These are phyloP conservation scores for Puccinia horiana DNA, from an alignment of 1,284 basidiomycete species.

Conservation along the genomic window DNA sequence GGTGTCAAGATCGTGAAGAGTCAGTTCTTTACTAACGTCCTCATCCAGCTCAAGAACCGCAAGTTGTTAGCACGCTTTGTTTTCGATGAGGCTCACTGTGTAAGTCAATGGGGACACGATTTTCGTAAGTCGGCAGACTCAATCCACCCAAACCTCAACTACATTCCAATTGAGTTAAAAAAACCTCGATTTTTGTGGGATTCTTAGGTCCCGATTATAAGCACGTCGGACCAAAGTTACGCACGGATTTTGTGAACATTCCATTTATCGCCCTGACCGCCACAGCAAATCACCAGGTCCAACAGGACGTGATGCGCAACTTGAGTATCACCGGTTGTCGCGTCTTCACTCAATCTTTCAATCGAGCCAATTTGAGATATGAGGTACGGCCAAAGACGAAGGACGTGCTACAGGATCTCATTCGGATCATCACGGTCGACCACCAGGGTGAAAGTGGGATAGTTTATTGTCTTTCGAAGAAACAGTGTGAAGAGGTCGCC, in stretches of 20 bases:
- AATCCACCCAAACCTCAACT: background rate
- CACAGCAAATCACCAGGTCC: slow-evolving; percentile 77
- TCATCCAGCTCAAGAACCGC: slow-evolving; percentile 66
- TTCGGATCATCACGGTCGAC: slow-evolving; percentile 68
- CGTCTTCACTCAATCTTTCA: slow-evolving; percentile 80
- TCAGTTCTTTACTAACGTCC: slow-evolving; percentile 64
- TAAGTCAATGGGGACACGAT: slow-evolving; percentile 78
- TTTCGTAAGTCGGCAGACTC: slow-evolving; percentile 64
- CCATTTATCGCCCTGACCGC: slow-evolving; percentile 97
- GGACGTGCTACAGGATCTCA: slow-evolving; percentile 67
- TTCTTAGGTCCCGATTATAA: slow-evolving; percentile 59
- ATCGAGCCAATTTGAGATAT: slow-evolving; percentile 76
- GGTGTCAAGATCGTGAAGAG: slow-evolving; percentile 63
- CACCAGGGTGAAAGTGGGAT: slow-evolving; percentile 73
- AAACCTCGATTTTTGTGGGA: background rate
- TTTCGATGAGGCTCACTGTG: slow-evolving; percentile 94
- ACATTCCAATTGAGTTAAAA: background rate
- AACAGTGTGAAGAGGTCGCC: slow-evolving; percentile 78
- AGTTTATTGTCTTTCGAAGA: slow-evolving; percentile 77
- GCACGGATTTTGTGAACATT: slow-evolving; percentile 71
- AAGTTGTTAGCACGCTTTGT: slow-evolving; percentile 81
- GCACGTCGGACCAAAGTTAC: slow-evolving; percentile 66
- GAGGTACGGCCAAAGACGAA: slow-evolving; percentile 68
- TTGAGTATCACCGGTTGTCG: slow-evolving; percentile 69
- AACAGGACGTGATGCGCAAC: slow-evolving; percentile 74